Evolutionary conservation across 495 filamentous ascomycete species (phyloP).

Genomic region (Tuber umbilicatum): DNA sequence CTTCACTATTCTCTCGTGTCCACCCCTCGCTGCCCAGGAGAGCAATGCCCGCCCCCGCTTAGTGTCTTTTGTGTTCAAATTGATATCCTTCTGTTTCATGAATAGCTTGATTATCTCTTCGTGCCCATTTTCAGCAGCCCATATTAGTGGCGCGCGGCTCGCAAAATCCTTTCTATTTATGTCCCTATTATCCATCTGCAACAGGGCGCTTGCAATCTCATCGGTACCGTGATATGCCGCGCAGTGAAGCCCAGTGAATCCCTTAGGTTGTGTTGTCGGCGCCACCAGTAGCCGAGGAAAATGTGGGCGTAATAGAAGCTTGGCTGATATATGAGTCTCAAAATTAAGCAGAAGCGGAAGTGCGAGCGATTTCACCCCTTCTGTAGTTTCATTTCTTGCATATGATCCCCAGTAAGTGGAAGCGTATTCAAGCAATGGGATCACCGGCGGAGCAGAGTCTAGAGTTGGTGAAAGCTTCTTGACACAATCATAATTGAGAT

Average conservation of each 20-base stretch:
- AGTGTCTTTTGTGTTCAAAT: conserved; percentile 19
- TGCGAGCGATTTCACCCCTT: no score
- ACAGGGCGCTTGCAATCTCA: background rate
- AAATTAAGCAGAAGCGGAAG: background rate
- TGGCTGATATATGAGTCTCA: background rate
- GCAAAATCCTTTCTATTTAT: background rate
- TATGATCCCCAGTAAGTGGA: background rate
- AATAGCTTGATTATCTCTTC: conserved; percentile 37
- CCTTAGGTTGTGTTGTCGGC: background rate
- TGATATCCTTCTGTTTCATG: conserved; percentile 21
- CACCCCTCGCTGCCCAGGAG: conserved; percentile 42
- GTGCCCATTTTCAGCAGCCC: conserved; percentile 40
- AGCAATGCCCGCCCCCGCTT: conserved; percentile 41
- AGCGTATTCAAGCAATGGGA: background rate
- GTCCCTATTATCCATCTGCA: background rate
- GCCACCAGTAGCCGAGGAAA: rapidly evolving
- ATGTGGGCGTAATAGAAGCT: background rate
- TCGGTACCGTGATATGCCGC: background rate
- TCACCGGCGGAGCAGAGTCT: background rate
- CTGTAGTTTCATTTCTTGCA: no score
- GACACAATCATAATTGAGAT: no score
- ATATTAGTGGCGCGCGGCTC: conserved; percentile 32
- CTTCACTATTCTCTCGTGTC: conserved; percentile 42
- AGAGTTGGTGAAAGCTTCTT: no score
- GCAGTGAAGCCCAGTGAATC: no score